Conservation (phyloP, 208 protist species). For the Acanthamoeba divionensis region DNA sequence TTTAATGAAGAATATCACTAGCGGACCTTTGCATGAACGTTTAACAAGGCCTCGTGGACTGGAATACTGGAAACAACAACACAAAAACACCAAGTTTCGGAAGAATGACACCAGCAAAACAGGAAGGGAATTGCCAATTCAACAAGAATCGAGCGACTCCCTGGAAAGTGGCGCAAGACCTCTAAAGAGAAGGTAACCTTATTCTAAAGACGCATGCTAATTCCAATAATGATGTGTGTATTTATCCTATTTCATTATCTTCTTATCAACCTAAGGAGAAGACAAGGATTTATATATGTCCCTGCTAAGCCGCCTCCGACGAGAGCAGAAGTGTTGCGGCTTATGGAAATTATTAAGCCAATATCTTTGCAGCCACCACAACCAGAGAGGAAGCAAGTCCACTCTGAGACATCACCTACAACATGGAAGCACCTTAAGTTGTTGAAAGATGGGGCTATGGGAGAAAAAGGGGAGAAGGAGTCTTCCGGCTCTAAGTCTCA, state of each 20-base stretch:
- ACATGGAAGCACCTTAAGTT: constrained; percentile 43
- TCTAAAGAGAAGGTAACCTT: background rate
- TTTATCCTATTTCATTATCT: background rate
- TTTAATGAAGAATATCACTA: background rate
- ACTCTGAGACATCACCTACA: background rate
- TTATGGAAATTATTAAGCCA: constrained; percentile 33
- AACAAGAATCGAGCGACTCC: background rate
- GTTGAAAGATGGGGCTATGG: background rate
- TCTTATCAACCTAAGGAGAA: no score
- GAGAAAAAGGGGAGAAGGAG: no score
- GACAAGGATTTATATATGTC: background rate
- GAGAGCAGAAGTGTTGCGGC: constrained; percentile 9
- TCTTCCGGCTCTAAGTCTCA: no score
- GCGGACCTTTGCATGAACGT: background rate
- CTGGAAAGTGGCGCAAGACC: no score
- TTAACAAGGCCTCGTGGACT: background rate
- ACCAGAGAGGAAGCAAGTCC: background rate
- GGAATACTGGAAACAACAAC: background rate
- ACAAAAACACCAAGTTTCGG: background rate
- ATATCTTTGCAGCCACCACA: background rate
- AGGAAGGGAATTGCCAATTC: background rate
- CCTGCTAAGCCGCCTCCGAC: background rate
- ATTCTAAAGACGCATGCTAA: background rate
- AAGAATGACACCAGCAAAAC: background rate
- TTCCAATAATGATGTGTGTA: background rate